Evolutionary conservation across 129 eudicot genomes (phyloP).

Genomic region (Scalesia atractyloides): DNA sequence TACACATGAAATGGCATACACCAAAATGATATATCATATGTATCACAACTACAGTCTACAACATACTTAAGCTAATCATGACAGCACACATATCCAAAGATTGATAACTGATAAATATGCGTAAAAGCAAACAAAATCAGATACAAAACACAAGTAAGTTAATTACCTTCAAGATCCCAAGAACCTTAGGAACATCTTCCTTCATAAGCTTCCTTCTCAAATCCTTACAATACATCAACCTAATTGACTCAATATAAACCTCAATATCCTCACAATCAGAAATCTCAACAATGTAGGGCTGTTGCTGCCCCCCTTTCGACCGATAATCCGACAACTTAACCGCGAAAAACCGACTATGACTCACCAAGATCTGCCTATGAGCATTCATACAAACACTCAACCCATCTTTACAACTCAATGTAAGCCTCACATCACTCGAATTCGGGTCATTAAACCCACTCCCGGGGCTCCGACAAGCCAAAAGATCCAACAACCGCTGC

Average conservation of each 20-base stretch:
- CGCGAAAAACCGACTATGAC: constrained; percentile 69
- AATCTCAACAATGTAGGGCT: constrained; percentile 62
- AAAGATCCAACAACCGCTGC: constrained; percentile 55
- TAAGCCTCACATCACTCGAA: constrained; percentile 77
- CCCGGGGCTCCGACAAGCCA: constrained; percentile 68
- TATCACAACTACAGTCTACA: background rate
- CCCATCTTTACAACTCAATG: constrained; percentile 70
- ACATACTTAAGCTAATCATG: constrained; percentile 12
- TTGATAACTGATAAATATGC: background rate
- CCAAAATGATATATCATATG: background rate
- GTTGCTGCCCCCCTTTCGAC: constrained; percentile 44
- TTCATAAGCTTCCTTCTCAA: constrained; percentile 77
- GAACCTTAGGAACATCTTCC: constrained; percentile 79
- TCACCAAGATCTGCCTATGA: constrained; percentile 75
- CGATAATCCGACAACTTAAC: constrained; percentile 44
- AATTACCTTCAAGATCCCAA: constrained; percentile 82
- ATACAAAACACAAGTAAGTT: background rate
- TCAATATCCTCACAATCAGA: constrained; percentile 92
- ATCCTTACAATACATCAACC: constrained; percentile 87
- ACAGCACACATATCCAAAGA: background rate
- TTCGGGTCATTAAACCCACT: constrained; percentile 65
- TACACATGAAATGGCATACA: constrained; percentile 10
- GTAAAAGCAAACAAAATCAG: constrained; percentile 5
- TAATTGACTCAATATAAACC: constrained; percentile 69
- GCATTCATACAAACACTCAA: constrained; percentile 57